Conservation (phyloP, 2,329 filamentous ascomycete species). For the Zarea fungicola region DNA sequence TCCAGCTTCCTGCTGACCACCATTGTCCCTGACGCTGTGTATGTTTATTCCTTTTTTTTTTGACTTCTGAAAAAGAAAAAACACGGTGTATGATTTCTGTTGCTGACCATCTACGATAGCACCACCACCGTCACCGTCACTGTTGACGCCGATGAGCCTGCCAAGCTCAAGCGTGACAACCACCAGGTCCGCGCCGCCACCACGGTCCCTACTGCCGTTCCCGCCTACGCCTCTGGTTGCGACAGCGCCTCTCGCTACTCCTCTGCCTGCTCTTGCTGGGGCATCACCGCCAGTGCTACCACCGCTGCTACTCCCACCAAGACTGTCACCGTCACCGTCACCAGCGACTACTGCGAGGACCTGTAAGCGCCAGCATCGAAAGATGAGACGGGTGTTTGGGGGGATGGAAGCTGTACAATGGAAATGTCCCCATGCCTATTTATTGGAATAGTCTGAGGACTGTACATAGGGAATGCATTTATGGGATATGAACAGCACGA, state of each 20-base stretch:
- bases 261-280: constrained; percentile 41
- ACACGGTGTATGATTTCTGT: too few relatives aligned
- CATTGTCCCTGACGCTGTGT: constrained; percentile 36
- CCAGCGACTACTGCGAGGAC: constrained; percentile 37
- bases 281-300: constrained; percentile 33
- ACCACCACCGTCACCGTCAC: constrained; percentile 35
- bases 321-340: constrained; percentile 37
- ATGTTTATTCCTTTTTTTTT: constrained; percentile 22
- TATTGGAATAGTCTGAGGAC: neutral
- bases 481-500: constrained; percentile 12
- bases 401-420: neutral
- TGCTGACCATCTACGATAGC: constrained; percentile 18
- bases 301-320: constrained; percentile 35
- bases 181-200: constrained; percentile 27
- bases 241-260: constrained; percentile 29
- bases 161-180: constrained; percentile 25
- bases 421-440: neutral
- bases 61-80: too few relatives aligned
- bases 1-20: constrained; percentile 35
- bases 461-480: neutral
- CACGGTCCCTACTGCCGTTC: constrained; percentile 27
- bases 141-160: constrained; percentile 28
- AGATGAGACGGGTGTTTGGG: neutral
- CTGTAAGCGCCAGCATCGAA: constrained; percentile 16
- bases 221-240: constrained; percentile 37